Evolutionary conservation across 768 basidiomycete genomes (phyloP), one percentile per base, ranked within the genome.

Genomic region (Kwoniella dejecticola): DNA sequence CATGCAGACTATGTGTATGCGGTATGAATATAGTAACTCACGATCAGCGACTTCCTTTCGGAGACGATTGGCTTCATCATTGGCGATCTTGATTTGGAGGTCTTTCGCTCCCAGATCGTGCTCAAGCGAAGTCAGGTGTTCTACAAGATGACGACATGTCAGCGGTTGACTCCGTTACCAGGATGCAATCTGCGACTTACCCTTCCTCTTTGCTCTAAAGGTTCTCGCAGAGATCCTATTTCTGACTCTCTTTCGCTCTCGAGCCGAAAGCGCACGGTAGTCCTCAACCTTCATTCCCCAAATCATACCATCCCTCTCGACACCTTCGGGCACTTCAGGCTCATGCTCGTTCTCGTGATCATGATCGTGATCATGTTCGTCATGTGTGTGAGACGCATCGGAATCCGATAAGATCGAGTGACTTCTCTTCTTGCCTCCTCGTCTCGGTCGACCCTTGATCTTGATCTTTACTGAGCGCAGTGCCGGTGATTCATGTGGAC

Each of bases 201-300:
- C 75, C 57, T 78, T 78, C 29, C 77, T 57, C 52, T 75, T 74
- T 1, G 75, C 77, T 41, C 77, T 52, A 63, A 77, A 77, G 11
- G 77, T 78, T 52, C 77, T 70, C 3, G 77, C 77, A 11, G 70
- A 72, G 46, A 78, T 77, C 56, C 75, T 69, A 48, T 78, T 78
- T 41, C 77, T 60, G 4, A 78, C 75, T 15, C 75, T 54, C 63
- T 78, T 78, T 31, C 77, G 50, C 58, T 78, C 77, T 48, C 74
- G 59, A 12, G 77, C 77, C 12, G 59, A 65, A 27, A 77, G 47
- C 19, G 72, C 68, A 19, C 71, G 54, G 49, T 78, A 78, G 6
- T 69, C 72, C 17, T 75, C 74, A 12, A 76, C 74, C 56, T 69
- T 70, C 75, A 78, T 77, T 2, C 77, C 77, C 77, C 77, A 78